Evolutionary conservation across 2,329 filamentous ascomycete genomes (phyloP).

Genomic region (Aspergillus pseudotamarii): DNA sequence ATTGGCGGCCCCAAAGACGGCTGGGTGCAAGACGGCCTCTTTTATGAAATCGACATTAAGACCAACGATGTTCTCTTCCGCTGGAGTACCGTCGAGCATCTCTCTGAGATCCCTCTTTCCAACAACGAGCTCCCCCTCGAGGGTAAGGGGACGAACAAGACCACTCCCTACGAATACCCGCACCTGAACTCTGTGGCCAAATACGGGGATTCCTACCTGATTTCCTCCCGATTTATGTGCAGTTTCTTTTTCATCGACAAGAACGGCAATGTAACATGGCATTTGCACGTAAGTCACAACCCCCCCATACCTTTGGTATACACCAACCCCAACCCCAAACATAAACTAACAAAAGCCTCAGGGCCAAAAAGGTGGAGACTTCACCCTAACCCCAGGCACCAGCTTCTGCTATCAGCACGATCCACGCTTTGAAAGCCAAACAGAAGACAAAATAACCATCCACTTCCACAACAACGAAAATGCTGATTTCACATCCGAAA

Average conservation of each 20-base stretch:
- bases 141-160: conserved; percentile 16
- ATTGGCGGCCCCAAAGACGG: conserved; percentile 27
- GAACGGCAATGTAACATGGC: conserved; percentile 30
- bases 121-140: conserved; percentile 17
- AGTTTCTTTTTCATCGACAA: conserved; percentile 26
- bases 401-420: conserved; percentile 36
- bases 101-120: conserved; percentile 22
- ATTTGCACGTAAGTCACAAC: conserved; percentile 22
- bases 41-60: conserved; percentile 30
- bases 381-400: conserved; percentile 19
- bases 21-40: conserved; percentile 30
- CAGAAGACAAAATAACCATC: conserved; percentile 29
- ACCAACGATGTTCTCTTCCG: conserved; percentile 29
- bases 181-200: conserved; percentile 28
- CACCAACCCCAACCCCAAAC: not conserved
- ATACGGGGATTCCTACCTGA: conserved; percentile 25
- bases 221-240: conserved; percentile 27
- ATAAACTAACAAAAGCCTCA: conserved; percentile 8
- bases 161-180: conserved; percentile 25
- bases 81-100: conserved; percentile 30
- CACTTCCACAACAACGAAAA: conserved; percentile 35
- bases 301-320: not conserved
- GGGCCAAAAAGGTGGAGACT: conserved; percentile 30
- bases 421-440: conserved; percentile 33
- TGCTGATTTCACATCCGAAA: conserved; percentile 14